A percentile compares a stretch with the other conserved stretches of the same genome.
Evolutionary conservation across 192 early-diverging fungal species (phyloP).

Genomic region (Coemansia sp.): DNA sequence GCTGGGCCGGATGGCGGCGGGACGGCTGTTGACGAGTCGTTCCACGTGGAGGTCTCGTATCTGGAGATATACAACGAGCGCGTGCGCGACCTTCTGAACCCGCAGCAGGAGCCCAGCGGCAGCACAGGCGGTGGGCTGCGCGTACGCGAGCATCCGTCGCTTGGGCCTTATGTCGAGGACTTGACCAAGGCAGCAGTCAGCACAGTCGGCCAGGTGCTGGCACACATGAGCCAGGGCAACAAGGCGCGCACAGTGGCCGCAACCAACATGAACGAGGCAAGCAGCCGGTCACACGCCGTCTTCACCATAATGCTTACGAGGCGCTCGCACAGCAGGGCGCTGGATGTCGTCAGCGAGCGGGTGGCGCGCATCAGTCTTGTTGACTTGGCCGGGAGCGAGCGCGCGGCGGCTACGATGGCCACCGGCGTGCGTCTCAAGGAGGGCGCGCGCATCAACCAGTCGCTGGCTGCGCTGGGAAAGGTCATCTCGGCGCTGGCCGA

Average conservation of each 20-base stretch:
- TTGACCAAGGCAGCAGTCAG: slow-evolving; percentile 80
- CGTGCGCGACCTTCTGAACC: slow-evolving; percentile 80
- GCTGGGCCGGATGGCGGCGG: slow-evolving; percentile 24
- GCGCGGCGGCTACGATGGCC: slow-evolving; percentile 82
- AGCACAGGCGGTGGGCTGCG: slow-evolving; percentile 60
- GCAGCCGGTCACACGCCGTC: slow-evolving; percentile 86
- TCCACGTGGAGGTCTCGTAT: slow-evolving; percentile 81
- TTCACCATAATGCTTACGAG: slow-evolving; percentile 77
- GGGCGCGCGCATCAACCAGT: slow-evolving; percentile 95
- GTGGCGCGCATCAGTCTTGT: slow-evolving; percentile 83
- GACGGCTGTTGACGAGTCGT: slow-evolving; percentile 22
- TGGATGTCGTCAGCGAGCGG: slow-evolving; percentile 67
- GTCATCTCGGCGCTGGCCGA: slow-evolving; percentile 90
- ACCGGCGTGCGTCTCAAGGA: slow-evolving; percentile 85
- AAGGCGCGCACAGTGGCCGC: slow-evolving; percentile 84
- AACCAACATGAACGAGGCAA: slow-evolving; percentile 94
- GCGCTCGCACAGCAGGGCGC: slow-evolving; percentile 52
- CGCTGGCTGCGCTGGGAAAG: slow-evolving; percentile 88
- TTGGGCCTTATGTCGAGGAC: slow-evolving; percentile 92
- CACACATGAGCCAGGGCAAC: slow-evolving; percentile 80
- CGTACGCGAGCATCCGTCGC: slow-evolving; percentile 77
- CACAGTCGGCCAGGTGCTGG: slow-evolving; percentile 67
- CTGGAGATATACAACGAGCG: slow-evolving; percentile 91
- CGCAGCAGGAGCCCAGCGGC: slow-evolving; percentile 55
- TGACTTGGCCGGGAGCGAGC: slow-evolving; percentile 93